phyloP scores from a whole-genome alignment of 257 asterid species.

The Solanum corneliomulleri region DNA sequence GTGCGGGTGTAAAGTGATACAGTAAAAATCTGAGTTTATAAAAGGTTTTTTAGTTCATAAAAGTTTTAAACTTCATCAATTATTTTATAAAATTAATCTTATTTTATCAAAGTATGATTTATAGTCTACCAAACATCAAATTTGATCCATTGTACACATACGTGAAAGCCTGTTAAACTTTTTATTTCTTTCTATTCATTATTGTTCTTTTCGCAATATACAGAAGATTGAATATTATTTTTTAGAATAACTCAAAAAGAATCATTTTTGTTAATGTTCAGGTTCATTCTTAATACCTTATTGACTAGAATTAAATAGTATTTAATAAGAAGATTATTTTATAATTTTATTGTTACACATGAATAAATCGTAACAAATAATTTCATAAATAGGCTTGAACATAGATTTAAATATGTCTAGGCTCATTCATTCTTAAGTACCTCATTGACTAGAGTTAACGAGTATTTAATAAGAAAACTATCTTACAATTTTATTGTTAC shows the following conservation, averaged over 20 bases:
- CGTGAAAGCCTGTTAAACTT: not conserved
- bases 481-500: not conserved
- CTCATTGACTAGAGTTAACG: not conserved
- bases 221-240: not conserved
- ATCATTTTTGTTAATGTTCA: no score
- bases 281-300: not conserved
- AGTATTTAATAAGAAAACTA: no score
- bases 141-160: not conserved
- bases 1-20: not conserved
- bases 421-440: not conserved
- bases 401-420: no score
- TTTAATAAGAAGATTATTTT: no score
- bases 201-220: not conserved
- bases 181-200: not conserved
- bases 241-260: no score
- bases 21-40: not conserved
- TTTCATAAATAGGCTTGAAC: no score
- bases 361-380: not conserved
- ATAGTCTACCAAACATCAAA: no score
- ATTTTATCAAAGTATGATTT: not conserved
- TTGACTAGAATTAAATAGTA: not conserved
- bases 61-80: not conserved
- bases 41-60: no score
- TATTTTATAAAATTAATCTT: not conserved
- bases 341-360: no score